A percentile compares a stretch with the other conserved stretches of the same genome.
These are phyloP conservation scores for Mortierella sp. DNA, from an alignment of 371 early-diverging fungal species.

Conservation along the genomic window DNA sequence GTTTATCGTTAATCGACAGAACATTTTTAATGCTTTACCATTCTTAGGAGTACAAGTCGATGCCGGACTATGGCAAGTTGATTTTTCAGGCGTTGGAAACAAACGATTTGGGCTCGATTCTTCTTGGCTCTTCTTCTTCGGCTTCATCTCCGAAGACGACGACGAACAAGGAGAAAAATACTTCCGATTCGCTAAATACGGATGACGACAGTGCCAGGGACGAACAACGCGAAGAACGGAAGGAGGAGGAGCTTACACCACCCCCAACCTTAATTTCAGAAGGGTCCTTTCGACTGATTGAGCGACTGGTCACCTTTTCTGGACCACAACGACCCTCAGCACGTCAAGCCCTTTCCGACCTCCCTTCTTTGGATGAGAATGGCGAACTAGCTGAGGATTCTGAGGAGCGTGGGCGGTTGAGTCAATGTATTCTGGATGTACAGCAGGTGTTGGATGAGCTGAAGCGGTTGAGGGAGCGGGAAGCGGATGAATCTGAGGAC, in stretches of 20 bases:
- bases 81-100: slow-evolving; percentile 35
- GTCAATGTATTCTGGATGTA: slow-evolving; percentile 28
- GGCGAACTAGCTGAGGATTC: not conserved
- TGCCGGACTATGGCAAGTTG: slow-evolving; percentile 57
- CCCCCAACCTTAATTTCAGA: slow-evolving; percentile 27
- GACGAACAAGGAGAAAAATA: not conserved
- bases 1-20: not conserved
- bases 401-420: not conserved
- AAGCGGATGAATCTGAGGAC: slow-evolving; percentile 21
- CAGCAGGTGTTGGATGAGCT: slow-evolving; percentile 18
- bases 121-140: not conserved
- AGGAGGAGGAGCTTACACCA: not conserved
- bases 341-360: slow-evolving; percentile 18
- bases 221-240: too few relatives aligned
- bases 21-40: not conserved
- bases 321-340: slow-evolving; percentile 34
- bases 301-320: slow-evolving; percentile 41
- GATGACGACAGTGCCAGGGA: too few relatives aligned
- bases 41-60: slow-evolving; percentile 32
- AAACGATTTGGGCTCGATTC: slow-evolving; percentile 28
- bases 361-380: slow-evolving; percentile 7
- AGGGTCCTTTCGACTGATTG: slow-evolving; percentile 32
- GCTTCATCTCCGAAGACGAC: not conserved
- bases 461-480: slow-evolving; percentile 6
- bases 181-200: not conserved